Evolutionary conservation across 768 basidiomycete species (phyloP), one percentile per base, ranked within the genome.

Genomic region (Lactarius akahatsu): DNA sequence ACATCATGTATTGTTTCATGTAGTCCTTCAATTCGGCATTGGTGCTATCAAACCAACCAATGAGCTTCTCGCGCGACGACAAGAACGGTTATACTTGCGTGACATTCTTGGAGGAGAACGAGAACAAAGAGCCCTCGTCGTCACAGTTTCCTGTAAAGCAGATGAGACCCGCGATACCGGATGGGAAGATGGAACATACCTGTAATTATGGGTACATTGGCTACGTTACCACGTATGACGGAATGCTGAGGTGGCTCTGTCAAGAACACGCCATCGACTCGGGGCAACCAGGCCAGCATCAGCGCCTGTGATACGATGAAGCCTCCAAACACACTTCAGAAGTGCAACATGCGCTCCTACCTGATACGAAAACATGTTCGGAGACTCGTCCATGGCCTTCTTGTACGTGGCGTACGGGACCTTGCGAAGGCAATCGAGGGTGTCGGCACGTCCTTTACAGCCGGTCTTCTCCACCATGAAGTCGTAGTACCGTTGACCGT

Each of bases 91-190:
- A 34, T 32, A 61, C 74, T 3, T 69, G 77, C 78, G 74, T 72
- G 55, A 79, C 67, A 61, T 77, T 77, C 4, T 56, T 20, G 0
- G 55, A 68, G 2, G 70, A 59, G 5, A 77, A 30, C 0, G 77
- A 67, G 70, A 78, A 79, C 3, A 77, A 50, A 0, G 85, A 85
- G 7, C 86, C 87, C 71, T 88, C 87, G 62, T 87, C 87, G 59
- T 86, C 84, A 65, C 78, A 80, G 68, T 84, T 80, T 16, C 83
- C 83, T 79, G 50, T 1, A 9, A 69, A 16, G 18, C 40, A 16
- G 11, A 23, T 62, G 30, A 55, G 58, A 15, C 69, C 47, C 5
- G 8, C 36, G 11, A 57, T 62, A 16, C 40, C 26, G n/a, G 16
- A 36, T 26, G n/a, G 20, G 7, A 41, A 18, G 15, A 45, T 3